phyloP scores from a whole-genome alignment of 176 grass and related monocot species.

The Saccharum spontaneum region DNA sequence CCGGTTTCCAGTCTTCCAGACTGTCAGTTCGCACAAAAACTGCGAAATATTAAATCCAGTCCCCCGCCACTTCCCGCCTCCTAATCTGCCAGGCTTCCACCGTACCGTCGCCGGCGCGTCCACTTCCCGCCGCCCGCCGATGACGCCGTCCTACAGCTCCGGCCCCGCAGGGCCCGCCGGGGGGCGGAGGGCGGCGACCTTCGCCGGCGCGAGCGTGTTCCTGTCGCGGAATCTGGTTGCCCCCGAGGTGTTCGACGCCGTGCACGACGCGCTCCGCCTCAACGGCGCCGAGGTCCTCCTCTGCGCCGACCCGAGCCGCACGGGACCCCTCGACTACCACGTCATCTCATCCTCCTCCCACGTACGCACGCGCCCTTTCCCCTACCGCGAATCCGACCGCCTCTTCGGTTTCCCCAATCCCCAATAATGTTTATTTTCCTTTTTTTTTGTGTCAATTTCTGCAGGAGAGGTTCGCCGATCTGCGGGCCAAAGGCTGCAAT shows the following conservation, averaged over 20 bases:
- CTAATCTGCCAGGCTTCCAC: not conserved
- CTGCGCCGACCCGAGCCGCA: slow-evolving; percentile 61
- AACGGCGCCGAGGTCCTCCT: slow-evolving; percentile 81
- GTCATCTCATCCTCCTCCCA: slow-evolving; percentile 88
- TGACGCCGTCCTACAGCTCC: slow-evolving; percentile 34
- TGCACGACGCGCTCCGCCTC: slow-evolving; percentile 86
- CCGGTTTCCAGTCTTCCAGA: not conserved
- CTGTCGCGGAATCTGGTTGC: slow-evolving; percentile 82
- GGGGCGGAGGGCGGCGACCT: slow-evolving; percentile 54
- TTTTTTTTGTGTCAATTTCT: slow-evolving; percentile 23
- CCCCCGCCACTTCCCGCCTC: slow-evolving; percentile 29
- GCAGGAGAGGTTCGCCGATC: slow-evolving; percentile 87
- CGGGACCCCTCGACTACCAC: slow-evolving; percentile 66
- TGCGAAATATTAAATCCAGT: not conserved
- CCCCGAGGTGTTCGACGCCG: slow-evolving; percentile 84
- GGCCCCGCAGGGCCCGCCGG: not conserved
- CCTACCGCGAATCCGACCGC: not conserved
- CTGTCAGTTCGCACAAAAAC: not conserved
- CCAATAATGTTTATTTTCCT: slow-evolving; percentile 16
- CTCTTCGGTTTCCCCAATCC: slow-evolving; percentile 15
- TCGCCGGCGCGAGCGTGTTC: slow-evolving; percentile 75
- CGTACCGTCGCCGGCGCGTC: not conserved
- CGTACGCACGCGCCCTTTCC: slow-evolving; percentile 30
- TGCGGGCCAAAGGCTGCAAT: slow-evolving; percentile 74
- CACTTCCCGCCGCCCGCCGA: not conserved